A percentile compares a stretch with the other conserved stretches of the same genome.
These are phyloP conservation scores for Tuber borchii DNA, from an alignment of 495 filamentous ascomycete genomes.

Conservation along the genomic window DNA sequence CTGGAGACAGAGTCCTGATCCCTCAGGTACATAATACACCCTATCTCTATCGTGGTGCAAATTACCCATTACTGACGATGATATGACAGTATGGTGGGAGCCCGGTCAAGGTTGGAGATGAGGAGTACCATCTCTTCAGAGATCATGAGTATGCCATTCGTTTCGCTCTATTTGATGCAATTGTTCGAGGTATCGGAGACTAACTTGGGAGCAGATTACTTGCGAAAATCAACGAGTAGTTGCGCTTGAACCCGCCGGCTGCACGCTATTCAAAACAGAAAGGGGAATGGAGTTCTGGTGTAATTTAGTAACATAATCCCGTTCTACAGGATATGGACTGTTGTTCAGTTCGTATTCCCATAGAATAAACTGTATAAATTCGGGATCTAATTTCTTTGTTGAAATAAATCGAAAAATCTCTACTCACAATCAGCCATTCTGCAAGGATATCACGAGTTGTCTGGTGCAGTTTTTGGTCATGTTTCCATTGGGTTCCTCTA, in stretches of 20 bases:
- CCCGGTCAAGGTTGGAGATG: conserved; percentile 92
- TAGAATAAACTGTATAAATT: background rate
- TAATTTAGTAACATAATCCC: background rate
- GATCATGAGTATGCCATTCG: conserved; percentile 77
- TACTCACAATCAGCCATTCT: background rate
- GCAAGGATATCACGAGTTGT: background rate
- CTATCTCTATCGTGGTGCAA: background rate
- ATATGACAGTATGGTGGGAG: conserved; percentile 76
- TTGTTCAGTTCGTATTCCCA: background rate
- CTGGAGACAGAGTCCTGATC: conserved; percentile 91
- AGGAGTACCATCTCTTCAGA: conserved; percentile 91
- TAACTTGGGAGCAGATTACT: conserved; percentile 54
- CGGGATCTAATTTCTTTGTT: background rate
- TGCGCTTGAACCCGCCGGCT: background rate
- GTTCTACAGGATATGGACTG: background rate
- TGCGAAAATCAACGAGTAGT: conserved; percentile 81
- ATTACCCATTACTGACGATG: conserved; percentile 9
- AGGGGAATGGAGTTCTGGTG: background rate
- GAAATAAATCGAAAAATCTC: background rate
- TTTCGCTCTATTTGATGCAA: background rate
- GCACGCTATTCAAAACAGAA: background rate
- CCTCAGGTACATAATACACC: conserved; percentile 63
- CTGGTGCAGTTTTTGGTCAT: background rate
- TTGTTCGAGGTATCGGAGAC: conserved; percentile 6
- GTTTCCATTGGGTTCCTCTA: background rate